A percentile compares a stretch with the other conserved stretches of the same genome.
phyloP scores from a whole-genome alignment of 2,329 filamentous ascomycete genomes.

The Pochonia chlamydosporia region DNA sequence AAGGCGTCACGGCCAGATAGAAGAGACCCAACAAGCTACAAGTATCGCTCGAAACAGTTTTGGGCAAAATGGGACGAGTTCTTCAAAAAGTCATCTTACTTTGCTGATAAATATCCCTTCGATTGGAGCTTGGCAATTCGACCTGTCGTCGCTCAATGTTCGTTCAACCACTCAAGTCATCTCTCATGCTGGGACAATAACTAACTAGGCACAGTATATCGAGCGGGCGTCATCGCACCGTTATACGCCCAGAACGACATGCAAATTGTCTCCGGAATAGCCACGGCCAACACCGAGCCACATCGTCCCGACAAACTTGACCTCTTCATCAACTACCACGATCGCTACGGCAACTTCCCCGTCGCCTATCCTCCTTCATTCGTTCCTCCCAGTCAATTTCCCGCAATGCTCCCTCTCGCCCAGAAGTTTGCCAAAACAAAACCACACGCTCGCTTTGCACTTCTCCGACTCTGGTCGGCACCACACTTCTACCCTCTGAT shows the following conservation, averaged over 20 bases:
- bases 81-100: conserved; percentile 9
- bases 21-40: conserved; percentile 16
- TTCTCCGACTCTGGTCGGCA: conserved; percentile 21
- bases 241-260: conserved; percentile 15
- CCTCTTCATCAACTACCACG: conserved; percentile 22
- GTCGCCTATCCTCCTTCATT: conserved; percentile 10
- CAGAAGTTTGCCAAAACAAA: conserved; percentile 11
- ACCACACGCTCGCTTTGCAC: conserved; percentile 16
- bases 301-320: conserved; percentile 20
- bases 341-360: conserved; percentile 13
- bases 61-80: conserved; percentile 18
- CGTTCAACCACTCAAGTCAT: background rate
- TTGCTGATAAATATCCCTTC: conserved; percentile 16
- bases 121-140: conserved; percentile 22
- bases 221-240: conserved; percentile 17
- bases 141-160: conserved; percentile 18
- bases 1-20: conserved; percentile 16
- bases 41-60: conserved; percentile 15
- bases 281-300: conserved; percentile 16
- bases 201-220: conserved; percentile 18
- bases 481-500: conserved; percentile 24
- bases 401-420: conserved; percentile 13
- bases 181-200: background rate
- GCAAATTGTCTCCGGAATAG: conserved; percentile 15
- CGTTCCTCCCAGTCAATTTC: conserved; percentile 15